A percentile compares a stretch with the other conserved stretches of the same genome.
phyloP scores from a whole-genome alignment of 352 stramenopile genomes.

The Phytophthora pini region DNA sequence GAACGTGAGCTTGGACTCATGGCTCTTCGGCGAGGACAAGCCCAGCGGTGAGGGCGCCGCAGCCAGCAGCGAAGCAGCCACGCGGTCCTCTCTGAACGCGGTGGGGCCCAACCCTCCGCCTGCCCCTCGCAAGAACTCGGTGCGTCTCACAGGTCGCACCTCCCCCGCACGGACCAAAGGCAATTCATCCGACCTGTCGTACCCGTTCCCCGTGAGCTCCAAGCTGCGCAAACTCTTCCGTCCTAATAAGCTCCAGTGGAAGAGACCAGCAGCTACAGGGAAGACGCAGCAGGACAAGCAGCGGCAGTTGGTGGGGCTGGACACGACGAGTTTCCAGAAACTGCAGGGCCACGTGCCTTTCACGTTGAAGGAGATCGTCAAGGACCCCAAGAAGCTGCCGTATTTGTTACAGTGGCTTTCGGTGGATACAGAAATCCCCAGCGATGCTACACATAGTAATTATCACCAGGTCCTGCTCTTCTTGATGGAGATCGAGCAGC shows the following conservation, averaged over 20 bases:
- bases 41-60: neutral
- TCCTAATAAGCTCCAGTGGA: conserved; percentile 70
- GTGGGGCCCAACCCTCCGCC: neutral
- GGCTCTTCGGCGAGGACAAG: conserved; percentile 84
- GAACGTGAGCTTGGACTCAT: conserved; percentile 78
- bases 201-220: conserved; percentile 76
- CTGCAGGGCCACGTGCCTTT: conserved; percentile 84
- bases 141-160: conserved; percentile 17
- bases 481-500: conserved; percentile 83
- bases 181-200: conserved; percentile 25
- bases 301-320: conserved; percentile 54
- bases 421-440: conserved; percentile 50
- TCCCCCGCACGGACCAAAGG: conserved; percentile 9
- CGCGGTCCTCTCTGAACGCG: neutral
- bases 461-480: conserved; percentile 90
- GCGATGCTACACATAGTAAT: conserved; percentile 46
- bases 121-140: conserved; percentile 8
- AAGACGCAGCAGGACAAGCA: conserved; percentile 45
- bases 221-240: conserved; percentile 82
- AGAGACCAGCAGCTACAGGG: conserved; percentile 1
- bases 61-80: neutral
- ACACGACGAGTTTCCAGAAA: conserved; percentile 68
- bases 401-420: conserved; percentile 84
- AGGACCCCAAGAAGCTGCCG: conserved; percentile 86
- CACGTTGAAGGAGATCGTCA: conserved; percentile 86